Conservation (phyloP, 805 yeast genomes). For the Starmerella davenportii region DNA sequence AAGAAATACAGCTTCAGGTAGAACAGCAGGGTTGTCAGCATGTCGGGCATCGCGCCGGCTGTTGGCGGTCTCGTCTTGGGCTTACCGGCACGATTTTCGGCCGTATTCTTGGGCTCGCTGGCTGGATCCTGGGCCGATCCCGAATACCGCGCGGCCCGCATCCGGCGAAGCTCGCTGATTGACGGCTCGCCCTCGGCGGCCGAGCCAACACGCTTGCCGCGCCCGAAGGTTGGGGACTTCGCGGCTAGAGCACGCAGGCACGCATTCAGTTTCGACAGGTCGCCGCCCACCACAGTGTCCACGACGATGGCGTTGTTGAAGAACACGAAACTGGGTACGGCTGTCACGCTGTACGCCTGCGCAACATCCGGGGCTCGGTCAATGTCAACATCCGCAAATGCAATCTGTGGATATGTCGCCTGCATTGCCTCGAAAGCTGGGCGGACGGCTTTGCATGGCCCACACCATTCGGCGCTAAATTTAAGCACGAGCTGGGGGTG, state of each 20-base stretch:
- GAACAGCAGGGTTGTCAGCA: too few relatives aligned
- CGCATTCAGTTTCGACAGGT: conserved; percentile 8
- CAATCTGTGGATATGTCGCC: conserved; percentile 32
- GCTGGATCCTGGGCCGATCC: too few relatives aligned
- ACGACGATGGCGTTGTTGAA: conserved; percentile 63
- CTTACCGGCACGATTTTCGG: too few relatives aligned
- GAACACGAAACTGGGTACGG: conserved; percentile 55
- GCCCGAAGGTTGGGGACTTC: conserved; percentile 6
- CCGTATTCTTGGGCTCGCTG: too few relatives aligned
- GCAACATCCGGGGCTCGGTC: conserved; percentile 56
- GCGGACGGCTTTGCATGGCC: conserved; percentile 93
- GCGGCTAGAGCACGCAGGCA: conserved; percentile 4
- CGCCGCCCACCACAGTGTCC: conserved; percentile 26
- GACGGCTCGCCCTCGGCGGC: not conserved
- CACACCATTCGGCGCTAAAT: conserved; percentile 92
- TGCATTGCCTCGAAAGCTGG: conserved; percentile 78
- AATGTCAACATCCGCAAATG: conserved; percentile 77
- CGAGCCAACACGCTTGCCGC: conserved; percentile 11
- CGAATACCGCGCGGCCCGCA: not conserved
- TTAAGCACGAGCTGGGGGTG: conserved; percentile 36
- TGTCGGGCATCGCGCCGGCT: too few relatives aligned
- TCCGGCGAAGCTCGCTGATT: not conserved
- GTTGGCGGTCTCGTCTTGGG: too few relatives aligned
- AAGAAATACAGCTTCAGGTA: conserved; percentile 11
- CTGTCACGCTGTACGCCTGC: conserved; percentile 43